Base-by-base conservation (phyloP, 2,329 filamentous ascomycete genomes). In the Monosporascus ibericus region DNA sequence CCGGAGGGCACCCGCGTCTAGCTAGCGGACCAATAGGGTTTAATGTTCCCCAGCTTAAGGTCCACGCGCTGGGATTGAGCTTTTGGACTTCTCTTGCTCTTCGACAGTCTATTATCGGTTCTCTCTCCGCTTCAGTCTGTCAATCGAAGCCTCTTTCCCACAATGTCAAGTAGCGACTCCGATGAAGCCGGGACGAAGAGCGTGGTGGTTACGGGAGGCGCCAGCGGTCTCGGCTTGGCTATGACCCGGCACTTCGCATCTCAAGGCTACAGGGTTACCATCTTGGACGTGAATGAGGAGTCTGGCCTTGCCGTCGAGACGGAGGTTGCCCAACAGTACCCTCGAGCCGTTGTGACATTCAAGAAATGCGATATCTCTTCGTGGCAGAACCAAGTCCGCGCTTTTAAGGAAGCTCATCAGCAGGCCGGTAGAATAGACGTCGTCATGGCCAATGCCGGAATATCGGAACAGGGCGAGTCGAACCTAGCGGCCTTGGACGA, bases 401-500 rank as follows among this genome's bases (percentile, higher is more conserved):
- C 63, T 0, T 74, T 74, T 48, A 59, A 64, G 51, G 61, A 66
- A 24, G 59, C 69, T 2, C 63, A 66, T 48, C 54, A 57, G 4
- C 53, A 64, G 15, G 62, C 65, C 18, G 71, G 72, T 2, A 61
- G 63, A 14, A 52, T 79, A 18, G 75, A 79, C 52, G 57, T 77
- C 3, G 75, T 78, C 6, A 71, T 77, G 60, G 76, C 75, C 25
- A 79, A 79, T 57, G 76, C 76, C 0, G 76, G 76, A 1, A 70
- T 79, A 36, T 72, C 73, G 0, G 73, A 74, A 60, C 66, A 69
- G 49, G 73, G 69, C 2, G 49, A 48, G 3, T 66, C 63, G 39
- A 65, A 62, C 18, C 39, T 69, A 7, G 58, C 55, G 27, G 52
- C 52, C 1, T 57, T 63, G 6, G 65, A 53, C 30, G 52, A 57